Evolutionary conservation across 371 early-diverging fungal species (phyloP), one percentile per base, ranked within the genome.

Genomic region (Dichotomocladium elegans): DNA sequence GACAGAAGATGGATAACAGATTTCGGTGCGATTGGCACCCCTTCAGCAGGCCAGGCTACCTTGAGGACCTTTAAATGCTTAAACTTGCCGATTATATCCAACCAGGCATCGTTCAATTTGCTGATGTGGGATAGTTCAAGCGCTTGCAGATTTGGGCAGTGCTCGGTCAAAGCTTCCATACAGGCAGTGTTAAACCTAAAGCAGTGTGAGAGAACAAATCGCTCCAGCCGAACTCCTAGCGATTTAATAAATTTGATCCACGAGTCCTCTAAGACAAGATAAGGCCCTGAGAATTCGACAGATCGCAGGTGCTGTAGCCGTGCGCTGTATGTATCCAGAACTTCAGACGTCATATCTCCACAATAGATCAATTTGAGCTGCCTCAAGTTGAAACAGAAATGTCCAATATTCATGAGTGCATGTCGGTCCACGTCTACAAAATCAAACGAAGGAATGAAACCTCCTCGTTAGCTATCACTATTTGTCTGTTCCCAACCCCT

Each of bases 221-320:
- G 49, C 42, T 70, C 66, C n/a, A 95, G 68, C 8, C 70, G 64
- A 0, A 52, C 17, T 4, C 86, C 83, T 1, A 79, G 40, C 0
- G 45, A 46, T 26, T 68, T 59, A 57, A 93, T 85, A 45, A 93
- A 73, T 7, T 41, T 34, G n/a, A 71, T 71, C 69, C 83, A 95
- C 2, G 77, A 79, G 0, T 52, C 44, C 30, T 84, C 81, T 1
- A 74, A 77, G 4, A 90, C 74, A 33, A 92, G 66, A 48, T 88
- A 90, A 0, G 90, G 80, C 0, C 95, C 95, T 6, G 83, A 79
- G 14, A 94, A 68, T 2, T 77, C 74, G 28, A 94, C 51, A 0
- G 79, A 68, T 3, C 62, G 58, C 19, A 95, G 71, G 5, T 66
- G 12, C 0, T 64, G 45, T 35, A 90, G 77, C 11, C 71, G 70